Evolutionary conservation across 2,329 filamentous ascomycete species (phyloP).

Genomic region (Exophiala dermatitidis): DNA sequence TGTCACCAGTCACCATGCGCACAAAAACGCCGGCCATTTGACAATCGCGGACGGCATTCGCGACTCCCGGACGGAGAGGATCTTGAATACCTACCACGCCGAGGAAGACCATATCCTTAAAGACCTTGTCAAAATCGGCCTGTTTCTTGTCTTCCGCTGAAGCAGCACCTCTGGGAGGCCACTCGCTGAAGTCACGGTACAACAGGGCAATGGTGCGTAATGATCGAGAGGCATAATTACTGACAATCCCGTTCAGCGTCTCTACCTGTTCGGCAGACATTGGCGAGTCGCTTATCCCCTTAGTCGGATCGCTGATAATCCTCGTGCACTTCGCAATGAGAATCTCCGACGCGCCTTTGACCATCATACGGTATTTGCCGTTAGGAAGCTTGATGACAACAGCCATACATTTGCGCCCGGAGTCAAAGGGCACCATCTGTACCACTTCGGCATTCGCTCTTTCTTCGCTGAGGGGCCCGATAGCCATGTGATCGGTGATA

Average conservation of each 20-base stretch:
- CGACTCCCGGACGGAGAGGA: conserved; percentile 67
- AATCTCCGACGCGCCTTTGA: conserved; percentile 50
- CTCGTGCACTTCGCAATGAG: conserved; percentile 41
- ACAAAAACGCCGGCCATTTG: conserved; percentile 71
- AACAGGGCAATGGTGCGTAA: conserved; percentile 77
- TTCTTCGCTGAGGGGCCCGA: conserved; percentile 55
- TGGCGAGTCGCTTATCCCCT: conserved; percentile 43
- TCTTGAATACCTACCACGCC: conserved; percentile 75
- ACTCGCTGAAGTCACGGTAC: conserved; percentile 75
- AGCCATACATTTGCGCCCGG: conserved; percentile 62
- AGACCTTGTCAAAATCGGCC: conserved; percentile 60
- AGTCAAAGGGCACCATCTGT: conserved; percentile 54
- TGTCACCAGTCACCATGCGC: conserved; percentile 81
- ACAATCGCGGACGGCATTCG: conserved; percentile 63
- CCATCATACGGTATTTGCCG: conserved; percentile 50
- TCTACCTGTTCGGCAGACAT: conserved; percentile 53
- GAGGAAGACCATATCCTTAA: conserved; percentile 60
- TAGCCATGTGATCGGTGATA: conserved; percentile 57
- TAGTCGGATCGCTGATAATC: conserved; percentile 54
- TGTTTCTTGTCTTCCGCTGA: conserved; percentile 52
- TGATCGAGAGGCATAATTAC: conserved; percentile 69
- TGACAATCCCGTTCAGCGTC: conserved; percentile 60
- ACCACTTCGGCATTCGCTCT: conserved; percentile 54
- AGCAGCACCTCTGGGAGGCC: conserved; percentile 64
- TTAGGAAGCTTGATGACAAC: conserved; percentile 52